Evolutionary conservation across 2,329 filamentous ascomycete genomes (phyloP), one percentile per base, ranked within the genome.

Genomic region (Trichoderma sp.): DNA sequence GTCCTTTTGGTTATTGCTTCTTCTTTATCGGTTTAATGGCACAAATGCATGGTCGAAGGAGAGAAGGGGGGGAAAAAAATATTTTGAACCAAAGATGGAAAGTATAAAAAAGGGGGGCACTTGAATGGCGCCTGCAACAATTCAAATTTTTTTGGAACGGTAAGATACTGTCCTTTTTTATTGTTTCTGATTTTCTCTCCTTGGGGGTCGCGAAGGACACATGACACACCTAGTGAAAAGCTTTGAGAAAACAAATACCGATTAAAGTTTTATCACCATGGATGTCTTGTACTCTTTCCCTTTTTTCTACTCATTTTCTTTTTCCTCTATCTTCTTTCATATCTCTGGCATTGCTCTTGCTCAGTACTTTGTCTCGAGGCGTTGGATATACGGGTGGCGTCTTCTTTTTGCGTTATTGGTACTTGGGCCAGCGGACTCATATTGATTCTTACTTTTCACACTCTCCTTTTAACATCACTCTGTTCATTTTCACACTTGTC

Each of bases 171-270:
- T 33, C 29, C 47, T 40, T 52, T n/a, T 14, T 8, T 21, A 21
- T 21, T 21, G 1, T n/a, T 24, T 35, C 56, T 27, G 5, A 27
- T 49, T 27, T 24, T 59, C 10, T 27, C 14, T n/a, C 55, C 21
- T 19, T n/a, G 62, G 29, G 27, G 10, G 19, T 33, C 6, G n/a
- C 13, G 40, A 40, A 43, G 40, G 5, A 55, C 14, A 43, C 13
- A 24, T 19, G 40, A 8, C 49, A 64, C 16, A 64, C 16, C 33
- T 56, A 64, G 63, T 57, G 63, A 57, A 67, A 67, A 53, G 55
- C 40, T 43, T 43, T 8, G 40, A 56, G 55, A 56, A 35, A 35
- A 49, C 10, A 21, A 24, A 24, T 3, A 53, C 31, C 14, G 4
- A 56, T 40, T 11, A 5, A 57, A 68, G 56, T 55, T 35, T 35